These are phyloP conservation scores for Lasiosphaeria hispida DNA, from an alignment of 495 filamentous ascomycete species.

Conservation along the genomic window DNA sequence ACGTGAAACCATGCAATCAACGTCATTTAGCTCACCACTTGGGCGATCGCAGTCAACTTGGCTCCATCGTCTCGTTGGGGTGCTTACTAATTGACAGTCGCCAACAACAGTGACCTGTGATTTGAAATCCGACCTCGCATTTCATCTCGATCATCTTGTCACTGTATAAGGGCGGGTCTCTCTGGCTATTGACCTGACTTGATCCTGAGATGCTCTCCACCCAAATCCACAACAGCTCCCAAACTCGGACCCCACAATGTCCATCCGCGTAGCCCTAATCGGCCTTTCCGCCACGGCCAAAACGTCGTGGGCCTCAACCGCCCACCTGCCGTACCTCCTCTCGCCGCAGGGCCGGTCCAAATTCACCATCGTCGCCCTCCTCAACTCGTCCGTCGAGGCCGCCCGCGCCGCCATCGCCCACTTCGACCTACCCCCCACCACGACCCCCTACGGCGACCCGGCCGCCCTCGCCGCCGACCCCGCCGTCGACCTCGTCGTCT, in stretches of 20 bases:
- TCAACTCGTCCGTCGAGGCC: constrained; percentile 51
- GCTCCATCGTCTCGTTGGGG: too few relatives aligned
- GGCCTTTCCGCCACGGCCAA: constrained; percentile 52
- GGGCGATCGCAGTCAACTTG: too few relatives aligned
- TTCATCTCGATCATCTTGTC: too few relatives aligned
- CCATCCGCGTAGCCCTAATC: constrained; percentile 56
- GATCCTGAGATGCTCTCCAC: too few relatives aligned
- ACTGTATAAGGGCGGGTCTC: too few relatives aligned
- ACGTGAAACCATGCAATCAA: too few relatives aligned
- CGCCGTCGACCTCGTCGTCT: constrained; percentile 59
- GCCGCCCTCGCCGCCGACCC: constrained; percentile 43
- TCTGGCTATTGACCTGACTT: too few relatives aligned
- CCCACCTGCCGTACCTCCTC: constrained; percentile 57
- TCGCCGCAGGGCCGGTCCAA: constrained; percentile 36
- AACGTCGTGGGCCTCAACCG: constrained; percentile 52
- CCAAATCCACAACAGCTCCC: too few relatives aligned
- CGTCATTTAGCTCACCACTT: too few relatives aligned
- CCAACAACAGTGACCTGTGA: too few relatives aligned
- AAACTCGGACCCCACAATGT: constrained; percentile 16
- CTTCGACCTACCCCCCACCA: constrained; percentile 42
- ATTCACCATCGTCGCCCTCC: constrained; percentile 57
- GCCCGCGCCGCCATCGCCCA: constrained; percentile 48
- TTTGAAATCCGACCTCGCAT: too few relatives aligned
- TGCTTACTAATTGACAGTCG: too few relatives aligned
- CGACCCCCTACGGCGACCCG: constrained; percentile 52